A percentile compares a stretch with the other conserved stretches of the same genome.
Evolutionary conservation across 805 yeast genomes (phyloP).

Genomic region (Candida gorgasii): DNA sequence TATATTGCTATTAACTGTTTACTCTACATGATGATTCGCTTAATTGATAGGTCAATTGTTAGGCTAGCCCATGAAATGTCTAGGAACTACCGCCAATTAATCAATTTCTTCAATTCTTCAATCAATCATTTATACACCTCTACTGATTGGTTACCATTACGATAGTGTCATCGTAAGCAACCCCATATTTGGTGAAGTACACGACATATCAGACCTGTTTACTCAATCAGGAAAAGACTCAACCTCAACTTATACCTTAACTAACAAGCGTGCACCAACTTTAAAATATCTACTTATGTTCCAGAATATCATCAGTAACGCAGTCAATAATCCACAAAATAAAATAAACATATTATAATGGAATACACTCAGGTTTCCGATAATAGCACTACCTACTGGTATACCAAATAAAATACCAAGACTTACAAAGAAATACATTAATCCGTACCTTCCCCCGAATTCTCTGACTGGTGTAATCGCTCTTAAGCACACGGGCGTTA

Average conservation of each 20-base stretch:
- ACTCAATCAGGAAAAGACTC: no score
- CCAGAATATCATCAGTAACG: slow-evolving; percentile 31
- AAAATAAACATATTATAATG: slow-evolving; percentile 33
- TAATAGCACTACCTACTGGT: slow-evolving; percentile 37
- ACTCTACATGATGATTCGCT: no score
- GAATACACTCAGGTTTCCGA: slow-evolving; percentile 29
- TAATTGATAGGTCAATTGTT: no score
- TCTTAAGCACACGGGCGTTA: slow-evolving; percentile 71
- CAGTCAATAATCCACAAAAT: slow-evolving; percentile 32
- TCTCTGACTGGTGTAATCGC: slow-evolving; percentile 61
- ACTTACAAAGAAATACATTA: slow-evolving; percentile 62
- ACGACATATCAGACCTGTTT: no score
- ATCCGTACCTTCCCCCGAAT: slow-evolving; percentile 70
- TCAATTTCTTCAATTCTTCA: no score
- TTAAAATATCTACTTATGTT: slow-evolving; percentile 27
- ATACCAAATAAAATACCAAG: slow-evolving; percentile 37
- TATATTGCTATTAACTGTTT: no score
- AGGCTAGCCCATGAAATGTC: no score
- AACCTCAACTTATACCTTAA: slow-evolving; percentile 18
- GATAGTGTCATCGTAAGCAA: neutral
- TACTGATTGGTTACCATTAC: neutral
- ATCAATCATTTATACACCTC: no score
- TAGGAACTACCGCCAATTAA: no score
- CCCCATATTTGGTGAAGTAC: slow-evolving; percentile 2
- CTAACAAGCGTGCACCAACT: slow-evolving; percentile 30